Conservation (phyloP, 495 filamentous ascomycete species). For the Durotheca rogersii region DNA sequence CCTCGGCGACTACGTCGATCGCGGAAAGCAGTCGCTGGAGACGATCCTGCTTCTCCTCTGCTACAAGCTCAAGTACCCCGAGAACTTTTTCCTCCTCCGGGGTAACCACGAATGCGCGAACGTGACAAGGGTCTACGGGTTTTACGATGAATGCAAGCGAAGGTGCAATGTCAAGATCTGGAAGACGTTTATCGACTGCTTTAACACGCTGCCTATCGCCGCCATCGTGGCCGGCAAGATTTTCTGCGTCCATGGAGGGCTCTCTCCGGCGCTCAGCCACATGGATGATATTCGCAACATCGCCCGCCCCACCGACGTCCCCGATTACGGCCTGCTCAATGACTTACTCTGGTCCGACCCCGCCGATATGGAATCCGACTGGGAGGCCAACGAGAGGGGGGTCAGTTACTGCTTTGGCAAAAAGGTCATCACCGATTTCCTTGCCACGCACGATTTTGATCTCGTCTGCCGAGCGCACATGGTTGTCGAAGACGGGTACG, state of each 20-base stretch:
- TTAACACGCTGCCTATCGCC: constrained; percentile 94
- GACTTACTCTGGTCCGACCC: constrained; percentile 98
- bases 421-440: constrained; percentile 96
- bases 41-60: constrained; percentile 94
- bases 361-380: constrained; percentile 95
- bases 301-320: constrained; percentile 92
- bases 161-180: constrained; percentile 97
- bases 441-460: constrained; percentile 94
- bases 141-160: constrained; percentile 99
- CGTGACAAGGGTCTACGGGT: constrained; percentile 96
- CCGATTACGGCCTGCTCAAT: constrained; percentile 94
- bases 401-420: constrained; percentile 99
- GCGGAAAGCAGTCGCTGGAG: constrained; percentile 95
- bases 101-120: constrained; percentile 99
- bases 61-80: constrained; percentile 98
- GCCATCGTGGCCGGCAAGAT: constrained; percentile 97
- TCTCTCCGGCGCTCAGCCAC: constrained; percentile 87
- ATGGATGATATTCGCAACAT: constrained; percentile 99
- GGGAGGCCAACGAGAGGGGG: constrained; percentile 95
- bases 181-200: constrained; percentile 98
- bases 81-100: constrained; percentile 97
- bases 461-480: constrained; percentile 97
- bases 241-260: constrained; percentile 96
- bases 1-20: constrained; percentile 95
- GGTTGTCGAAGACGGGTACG: constrained; percentile 99